Evolutionary conservation across 2,329 filamentous ascomycete species (phyloP), one percentile per base, ranked within the genome.

Genomic region (Knoxdaviesia proteae): DNA sequence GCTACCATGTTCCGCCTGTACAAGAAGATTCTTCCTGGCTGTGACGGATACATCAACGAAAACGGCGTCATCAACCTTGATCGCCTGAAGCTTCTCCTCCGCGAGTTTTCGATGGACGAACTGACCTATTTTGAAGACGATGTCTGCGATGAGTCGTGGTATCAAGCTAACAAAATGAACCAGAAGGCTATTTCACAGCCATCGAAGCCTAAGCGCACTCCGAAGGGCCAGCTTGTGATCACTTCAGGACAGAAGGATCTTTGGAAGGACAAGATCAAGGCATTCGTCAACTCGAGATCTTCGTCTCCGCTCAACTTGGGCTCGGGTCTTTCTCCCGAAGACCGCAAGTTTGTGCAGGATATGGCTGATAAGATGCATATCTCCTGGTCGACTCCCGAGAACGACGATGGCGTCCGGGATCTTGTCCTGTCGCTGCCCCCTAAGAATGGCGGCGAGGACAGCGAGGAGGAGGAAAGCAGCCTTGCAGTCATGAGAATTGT

Each of bases 1-100:
- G 84, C 88, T 30, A 79, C 90, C 55, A 98, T 98, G 90, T 98
- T 98, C 59, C 80, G 81, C 55, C 77, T 94, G 46, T 98, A 98
- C 68, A 96, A 96, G 61, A 71, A 80, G 40, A 77, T 94, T 35
- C 65, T 98, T 46, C 87, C 87, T 6, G 77, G 80, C 55, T 80
- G 84, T 53, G 82, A 84, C 44, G 90, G 90, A 5, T 98, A 96
- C 58, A 88, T 98, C 61, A 98, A 98, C 59, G 86, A 98, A 57
- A 77, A 81, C 44, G 92, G 90, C 53, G 77, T 82, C 39, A 94
- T 98, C 59, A 92, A 96, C 55, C 65, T 98, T 55, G 63, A 79
- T 48, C 75, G 90, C 44, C 64, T 98, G 46, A 73, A 74, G 42
- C 63, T 81, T 40, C 70, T 98, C 39, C 65, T 98, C 38, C 75